phyloP scores from a whole-genome alignment of 345 rosid genomes.

The Sisymbrium irio region DNA sequence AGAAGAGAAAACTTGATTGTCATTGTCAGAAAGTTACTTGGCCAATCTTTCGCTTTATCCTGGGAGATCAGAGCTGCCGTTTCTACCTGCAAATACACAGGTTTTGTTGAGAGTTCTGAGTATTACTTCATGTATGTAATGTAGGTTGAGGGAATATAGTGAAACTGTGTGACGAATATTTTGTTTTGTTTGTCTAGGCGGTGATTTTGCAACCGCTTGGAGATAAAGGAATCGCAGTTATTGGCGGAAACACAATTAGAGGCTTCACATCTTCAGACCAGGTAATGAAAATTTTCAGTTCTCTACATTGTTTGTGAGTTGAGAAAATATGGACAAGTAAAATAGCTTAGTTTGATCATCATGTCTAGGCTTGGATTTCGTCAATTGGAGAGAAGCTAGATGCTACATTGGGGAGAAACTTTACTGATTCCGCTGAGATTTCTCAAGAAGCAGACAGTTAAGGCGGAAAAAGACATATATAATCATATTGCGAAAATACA shows the following conservation, averaged over 20 bases:
- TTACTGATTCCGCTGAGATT: not conserved
- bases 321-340: not conserved
- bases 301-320: not conserved
- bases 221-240: constrained; percentile 62
- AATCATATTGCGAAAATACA: not conserved
- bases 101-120: constrained; percentile 21
- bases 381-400: constrained; percentile 80
- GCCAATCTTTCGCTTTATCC: constrained; percentile 92
- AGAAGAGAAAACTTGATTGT: not conserved
- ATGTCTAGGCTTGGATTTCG: constrained; percentile 79
- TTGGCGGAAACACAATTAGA: constrained; percentile 89
- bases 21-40: constrained; percentile 73
- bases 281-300: constrained; percentile 38
- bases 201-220: constrained; percentile 94
- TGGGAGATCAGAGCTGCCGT: constrained; percentile 83
- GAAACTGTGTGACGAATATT: not conserved
- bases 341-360: not conserved
- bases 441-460: not conserved
- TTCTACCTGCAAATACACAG: constrained; percentile 85
- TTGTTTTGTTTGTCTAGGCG: constrained; percentile 44
- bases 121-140: not conserved
- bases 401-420: constrained; percentile 55
- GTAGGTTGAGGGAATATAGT: not conserved
- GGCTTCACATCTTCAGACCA: constrained; percentile 90
- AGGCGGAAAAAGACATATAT: not conserved